Percentiles rank a stretch among this genome's conserved stretches.
These are phyloP conservation scores for Suillus luteus DNA, from an alignment of 768 basidiomycete species.

Conservation along the genomic window DNA sequence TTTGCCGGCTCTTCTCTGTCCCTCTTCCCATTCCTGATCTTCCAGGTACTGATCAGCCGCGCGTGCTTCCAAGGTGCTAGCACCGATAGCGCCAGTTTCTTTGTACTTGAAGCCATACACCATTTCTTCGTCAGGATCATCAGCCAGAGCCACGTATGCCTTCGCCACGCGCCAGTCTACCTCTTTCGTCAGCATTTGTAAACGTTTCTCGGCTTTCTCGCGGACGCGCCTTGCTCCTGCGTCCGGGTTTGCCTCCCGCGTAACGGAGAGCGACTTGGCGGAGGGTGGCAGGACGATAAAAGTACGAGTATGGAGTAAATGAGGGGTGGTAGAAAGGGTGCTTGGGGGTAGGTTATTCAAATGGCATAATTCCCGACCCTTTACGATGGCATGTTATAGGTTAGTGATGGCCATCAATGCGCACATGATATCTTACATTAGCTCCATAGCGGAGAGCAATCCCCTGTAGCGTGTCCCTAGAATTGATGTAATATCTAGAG, in stretches of 20 bases:
- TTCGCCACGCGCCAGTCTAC: conserved; percentile 65
- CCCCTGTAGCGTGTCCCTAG: conserved; percentile 62
- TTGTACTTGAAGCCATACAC: conserved; percentile 28
- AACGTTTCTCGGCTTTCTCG: conserved; percentile 58
- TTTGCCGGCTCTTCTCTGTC: conserved; percentile 36
- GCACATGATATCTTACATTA: conserved; percentile 49
- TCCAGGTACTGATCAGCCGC: conserved; percentile 65
- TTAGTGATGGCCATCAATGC: neutral
- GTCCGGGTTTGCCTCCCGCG: conserved; percentile 38
- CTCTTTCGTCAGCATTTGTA: conserved; percentile 71
- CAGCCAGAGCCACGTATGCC: conserved; percentile 70
- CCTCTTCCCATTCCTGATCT: conserved; percentile 68
- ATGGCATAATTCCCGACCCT: conserved; percentile 63
- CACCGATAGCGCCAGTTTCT: conserved; percentile 19
- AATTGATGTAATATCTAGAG: conserved; percentile 54
- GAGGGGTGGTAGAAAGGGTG: conserved; percentile 69
- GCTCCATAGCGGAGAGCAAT: conserved; percentile 62
- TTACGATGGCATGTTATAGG: neutral
- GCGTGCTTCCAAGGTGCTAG: conserved; percentile 42
- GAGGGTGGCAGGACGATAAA: conserved; percentile 56
- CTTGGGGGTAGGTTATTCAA: conserved; percentile 67
- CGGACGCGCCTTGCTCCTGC: conserved; percentile 46
- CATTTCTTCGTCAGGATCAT: conserved; percentile 32
- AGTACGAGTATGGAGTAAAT: conserved; percentile 69
- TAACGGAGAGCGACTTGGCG: conserved; percentile 27